Percentiles rank a stretch among this genome's conserved stretches.
phyloP scores from a whole-genome alignment of 192 early-diverging fungal species.

The Kappamyces sp. region DNA sequence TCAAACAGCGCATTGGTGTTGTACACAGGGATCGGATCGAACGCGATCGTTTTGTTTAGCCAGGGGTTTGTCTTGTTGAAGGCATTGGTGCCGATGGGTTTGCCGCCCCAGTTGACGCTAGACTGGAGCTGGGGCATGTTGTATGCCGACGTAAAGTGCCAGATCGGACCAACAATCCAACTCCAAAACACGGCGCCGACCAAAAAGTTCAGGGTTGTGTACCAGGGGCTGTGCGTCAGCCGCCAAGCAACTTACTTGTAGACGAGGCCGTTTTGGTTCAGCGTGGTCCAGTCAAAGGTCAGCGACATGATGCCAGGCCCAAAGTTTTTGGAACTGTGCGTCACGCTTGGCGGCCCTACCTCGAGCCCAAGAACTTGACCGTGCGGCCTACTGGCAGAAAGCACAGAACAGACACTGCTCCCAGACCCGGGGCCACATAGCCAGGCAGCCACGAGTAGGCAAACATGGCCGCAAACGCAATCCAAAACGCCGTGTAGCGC shows the following conservation, averaged over 20 bases:
- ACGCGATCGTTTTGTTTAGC: constrained; percentile 2
- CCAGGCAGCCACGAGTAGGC: constrained; percentile 27
- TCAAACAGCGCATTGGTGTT: constrained; percentile 20
- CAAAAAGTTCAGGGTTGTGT: constrained; percentile 8
- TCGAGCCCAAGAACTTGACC: constrained; percentile 17
- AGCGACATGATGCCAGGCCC: constrained; percentile 19
- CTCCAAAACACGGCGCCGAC: neutral
- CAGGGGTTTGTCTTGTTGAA: constrained; percentile 12
- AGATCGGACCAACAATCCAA: constrained; percentile 17
- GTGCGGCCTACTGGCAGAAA: constrained; percentile 15
- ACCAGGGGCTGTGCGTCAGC: constrained; percentile 5
- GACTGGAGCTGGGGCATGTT: constrained; percentile 17
- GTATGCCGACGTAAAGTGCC: constrained; percentile 15
- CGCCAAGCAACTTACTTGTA: constrained; percentile 19
- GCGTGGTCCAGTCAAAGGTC: constrained; percentile 25
- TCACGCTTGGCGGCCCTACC: constrained; percentile 16
- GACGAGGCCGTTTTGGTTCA: constrained; percentile 10
- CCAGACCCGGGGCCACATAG: constrained; percentile 22
- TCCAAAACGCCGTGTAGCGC: constrained; percentile 22
- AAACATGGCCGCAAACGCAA: constrained; percentile 20
- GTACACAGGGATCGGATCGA: constrained; percentile 8
- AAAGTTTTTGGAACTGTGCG: constrained; percentile 16
- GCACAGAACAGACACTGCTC: constrained; percentile 27
- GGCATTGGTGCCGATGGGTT: constrained; percentile 21
- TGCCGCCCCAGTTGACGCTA: constrained; percentile 12